Conservation (phyloP, 106 monocot species). For the Chionographis japonica region DNA sequence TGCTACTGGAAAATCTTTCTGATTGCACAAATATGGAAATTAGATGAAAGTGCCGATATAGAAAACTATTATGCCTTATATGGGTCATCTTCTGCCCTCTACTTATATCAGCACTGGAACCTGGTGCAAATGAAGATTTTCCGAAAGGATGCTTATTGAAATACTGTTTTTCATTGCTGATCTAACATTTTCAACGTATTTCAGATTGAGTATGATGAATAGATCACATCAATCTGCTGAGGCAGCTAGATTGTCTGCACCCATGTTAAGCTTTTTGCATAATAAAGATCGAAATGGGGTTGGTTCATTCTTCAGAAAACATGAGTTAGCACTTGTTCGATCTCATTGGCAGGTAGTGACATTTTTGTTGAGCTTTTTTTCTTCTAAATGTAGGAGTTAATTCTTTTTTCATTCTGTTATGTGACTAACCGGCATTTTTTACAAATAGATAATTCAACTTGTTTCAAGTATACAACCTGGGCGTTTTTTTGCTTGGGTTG, state of each 20-base stretch:
- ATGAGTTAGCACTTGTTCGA: conserved; percentile 54
- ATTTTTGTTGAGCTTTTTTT: neutral
- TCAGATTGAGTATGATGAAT: conserved; percentile 39
- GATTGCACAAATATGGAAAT: too few relatives aligned
- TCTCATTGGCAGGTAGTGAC: conserved; percentile 83
- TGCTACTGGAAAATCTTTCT: too few relatives aligned
- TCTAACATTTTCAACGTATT: conserved; percentile 1
- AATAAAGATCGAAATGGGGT: conserved; percentile 30
- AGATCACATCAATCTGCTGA: conserved; percentile 19
- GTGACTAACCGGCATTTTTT: neutral
- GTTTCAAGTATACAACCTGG: conserved; percentile 62
- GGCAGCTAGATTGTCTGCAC: conserved; percentile 13
- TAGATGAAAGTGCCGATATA: too few relatives aligned
- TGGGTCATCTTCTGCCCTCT: too few relatives aligned
- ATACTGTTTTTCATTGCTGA: neutral
- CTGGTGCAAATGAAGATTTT: too few relatives aligned
- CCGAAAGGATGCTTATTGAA: neutral
- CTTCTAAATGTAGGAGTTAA: neutral
- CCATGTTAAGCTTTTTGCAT: conserved; percentile 16
- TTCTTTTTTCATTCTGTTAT: neutral
- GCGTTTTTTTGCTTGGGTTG: conserved; percentile 79
- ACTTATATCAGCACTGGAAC: too few relatives aligned
- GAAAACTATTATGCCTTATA: too few relatives aligned
- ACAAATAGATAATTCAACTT: conserved; percentile 84
- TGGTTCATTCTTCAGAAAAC: conserved; percentile 65